Percentiles rank a stretch among this genome's conserved stretches.
These are phyloP conservation scores for Mucor mucedo DNA, from an alignment of 371 early-diverging fungal genomes.

Conservation along the genomic window DNA sequence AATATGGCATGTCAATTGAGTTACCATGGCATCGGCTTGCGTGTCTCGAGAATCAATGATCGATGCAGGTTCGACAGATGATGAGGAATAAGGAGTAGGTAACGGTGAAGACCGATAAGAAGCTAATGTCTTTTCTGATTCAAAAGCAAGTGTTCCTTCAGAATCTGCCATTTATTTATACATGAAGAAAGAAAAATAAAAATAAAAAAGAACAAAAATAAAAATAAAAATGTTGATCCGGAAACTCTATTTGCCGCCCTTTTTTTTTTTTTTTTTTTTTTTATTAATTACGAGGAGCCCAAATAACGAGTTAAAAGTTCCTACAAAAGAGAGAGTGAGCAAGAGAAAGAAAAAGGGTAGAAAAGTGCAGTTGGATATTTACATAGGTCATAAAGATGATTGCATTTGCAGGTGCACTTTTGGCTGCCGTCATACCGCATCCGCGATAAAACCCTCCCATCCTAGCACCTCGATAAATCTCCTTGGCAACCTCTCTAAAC, in stretches of 20 bases:
- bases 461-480: constrained; percentile 80
- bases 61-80: constrained; percentile 22
- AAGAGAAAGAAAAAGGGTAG: neutral
- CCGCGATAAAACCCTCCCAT: constrained; percentile 90
- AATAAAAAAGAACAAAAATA: neutral
- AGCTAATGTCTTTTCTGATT: neutral
- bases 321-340: constrained; percentile 8
- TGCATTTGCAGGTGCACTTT: constrained; percentile 90
- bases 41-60: constrained; percentile 15
- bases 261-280: neutral
- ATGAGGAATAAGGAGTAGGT: constrained; percentile 10
- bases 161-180: constrained; percentile 11
- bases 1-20: neutral
- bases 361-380: constrained; percentile 21
- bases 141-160: constrained; percentile 12
- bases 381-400: constrained; percentile 89
- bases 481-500: constrained; percentile 62
- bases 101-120: neutral
- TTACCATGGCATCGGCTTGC: constrained; percentile 16
- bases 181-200: constrained; percentile 3
- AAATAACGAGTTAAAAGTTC: constrained; percentile 37
- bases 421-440: constrained; percentile 87
- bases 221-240: neutral
- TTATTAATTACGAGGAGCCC: constrained; percentile 18
- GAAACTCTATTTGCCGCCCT: neutral